Evolutionary conservation across 2,329 filamentous ascomycete genomes (phyloP).

Genomic region (Pseudogymnoascus sp.): DNA sequence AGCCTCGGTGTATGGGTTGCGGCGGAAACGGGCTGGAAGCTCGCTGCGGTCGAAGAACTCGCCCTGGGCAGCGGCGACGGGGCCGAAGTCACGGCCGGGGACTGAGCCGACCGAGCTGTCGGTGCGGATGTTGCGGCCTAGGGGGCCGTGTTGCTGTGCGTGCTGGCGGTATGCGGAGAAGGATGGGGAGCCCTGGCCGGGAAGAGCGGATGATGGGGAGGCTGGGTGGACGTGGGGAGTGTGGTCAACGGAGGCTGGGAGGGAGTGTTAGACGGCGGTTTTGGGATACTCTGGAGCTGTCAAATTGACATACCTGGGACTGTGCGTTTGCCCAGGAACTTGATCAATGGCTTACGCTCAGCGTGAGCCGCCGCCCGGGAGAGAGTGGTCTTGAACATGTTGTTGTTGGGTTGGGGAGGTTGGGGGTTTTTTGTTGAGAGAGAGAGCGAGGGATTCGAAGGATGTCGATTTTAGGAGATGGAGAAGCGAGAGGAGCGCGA

Average conservation of each 20-base stretch:
- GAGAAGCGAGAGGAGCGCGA: not conserved
- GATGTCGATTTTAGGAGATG: not conserved
- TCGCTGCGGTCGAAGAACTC: constrained; percentile 84
- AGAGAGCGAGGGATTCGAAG: not conserved
- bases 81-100: constrained; percentile 62
- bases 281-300: not conserved
- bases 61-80: constrained; percentile 62
- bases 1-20: constrained; percentile 61
- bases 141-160: constrained; percentile 51
- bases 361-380: constrained; percentile 21
- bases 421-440: not conserved
- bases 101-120: constrained; percentile 28
- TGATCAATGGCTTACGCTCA: constrained; percentile 34
- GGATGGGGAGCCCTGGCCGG: constrained; percentile 39
- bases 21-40: constrained; percentile 75
- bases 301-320: constrained; percentile 29
- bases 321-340: constrained; percentile 34
- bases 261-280: constrained; percentile 14
- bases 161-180: constrained; percentile 53
- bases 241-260: constrained; percentile 47
- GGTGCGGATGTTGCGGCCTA: constrained; percentile 28
- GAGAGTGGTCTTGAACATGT: constrained; percentile 9
- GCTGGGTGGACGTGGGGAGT: constrained; percentile 49
- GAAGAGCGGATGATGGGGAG: constrained; percentile 43
- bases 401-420: not conserved